Evolutionary conservation across 495 filamentous ascomycete species (phyloP), one percentile per base, ranked within the genome.

Genomic region (Haplographium delicatum): DNA sequence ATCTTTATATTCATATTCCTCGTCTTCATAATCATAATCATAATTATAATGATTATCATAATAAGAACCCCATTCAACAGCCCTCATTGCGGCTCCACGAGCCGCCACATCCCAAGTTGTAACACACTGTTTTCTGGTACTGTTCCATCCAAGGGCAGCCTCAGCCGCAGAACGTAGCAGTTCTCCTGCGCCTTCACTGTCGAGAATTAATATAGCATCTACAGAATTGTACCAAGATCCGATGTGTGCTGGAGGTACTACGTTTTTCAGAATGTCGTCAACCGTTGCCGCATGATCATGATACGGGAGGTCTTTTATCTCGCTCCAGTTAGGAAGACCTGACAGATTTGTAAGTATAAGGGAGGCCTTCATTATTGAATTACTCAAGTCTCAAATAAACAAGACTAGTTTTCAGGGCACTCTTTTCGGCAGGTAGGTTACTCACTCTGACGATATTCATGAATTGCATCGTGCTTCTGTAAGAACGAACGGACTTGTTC

Each of bases 11-110:
- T 13, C 28, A 13, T 13, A 13, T 31, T 31, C 13, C 28, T 31
- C 28, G 7, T 31, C 28, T 7, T 31, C 7, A 31, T 31, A 31
- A 31, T 31, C 28, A 31, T 31, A 31, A 13, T 31, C 28, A 9
- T 47, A 26, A 9, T 18, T 33, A 16, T 34, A 3, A n/a, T 3
- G 16, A 9, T 33, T 20, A 2, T 47, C 44, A 34, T 47, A 34
- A 11, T 7, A 9, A 9, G 18, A 15, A 3, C 10, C 27, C 44
- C 16, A 47, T 34, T 47, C 11, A 11, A 47, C 24, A 3, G 44
- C 44, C 4, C n/a, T 33, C 44, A 47, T 20, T 19, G 44, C 44
- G 27, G 44, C 44, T 20, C 44, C 44, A 4, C 44, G 6, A 33
- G 44, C 27, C 7, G 44, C 44, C 33, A 47, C 23, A 26, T 47